Conservation (phyloP, 1,284 basidiomycete genomes). For the Pseudozyma sp. region DNA sequence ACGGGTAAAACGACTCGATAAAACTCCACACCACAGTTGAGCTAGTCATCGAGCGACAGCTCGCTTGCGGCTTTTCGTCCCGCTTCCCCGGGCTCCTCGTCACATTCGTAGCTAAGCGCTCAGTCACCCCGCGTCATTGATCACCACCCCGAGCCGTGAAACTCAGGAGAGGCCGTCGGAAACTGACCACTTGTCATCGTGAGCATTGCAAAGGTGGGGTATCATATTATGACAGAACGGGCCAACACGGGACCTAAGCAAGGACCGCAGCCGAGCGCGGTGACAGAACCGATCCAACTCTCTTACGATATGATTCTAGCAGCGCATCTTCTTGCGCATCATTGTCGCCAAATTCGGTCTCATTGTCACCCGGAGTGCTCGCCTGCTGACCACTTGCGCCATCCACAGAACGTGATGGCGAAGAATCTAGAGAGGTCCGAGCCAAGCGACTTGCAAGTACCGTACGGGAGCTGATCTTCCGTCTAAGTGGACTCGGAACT, state of each 20-base stretch:
- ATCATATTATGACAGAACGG: not conserved
- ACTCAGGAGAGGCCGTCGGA: not conserved
- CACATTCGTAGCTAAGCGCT: not conserved
- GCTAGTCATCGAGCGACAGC: not conserved
- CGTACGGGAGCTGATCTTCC: slow-evolving; percentile 19
- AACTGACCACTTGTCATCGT: too few relatives aligned
- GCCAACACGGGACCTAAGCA: slow-evolving; percentile 1
- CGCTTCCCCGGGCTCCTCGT: not conserved
- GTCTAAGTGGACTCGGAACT: slow-evolving; percentile 40
- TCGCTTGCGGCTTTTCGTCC: not conserved
- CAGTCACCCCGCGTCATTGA: not conserved
- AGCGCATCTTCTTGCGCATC: not conserved
- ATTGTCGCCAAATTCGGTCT: not conserved
- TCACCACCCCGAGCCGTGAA: not conserved
- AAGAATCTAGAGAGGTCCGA: slow-evolving; percentile 10
- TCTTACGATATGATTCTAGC: slow-evolving; percentile 13
- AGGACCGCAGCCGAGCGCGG: slow-evolving; percentile 1
- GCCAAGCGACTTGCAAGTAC: slow-evolving; percentile 20
- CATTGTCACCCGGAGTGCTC: not conserved
- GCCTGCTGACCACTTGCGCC: not conserved
- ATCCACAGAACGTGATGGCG: not conserved
- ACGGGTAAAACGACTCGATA: too few relatives aligned
- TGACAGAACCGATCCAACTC: slow-evolving; percentile 9
- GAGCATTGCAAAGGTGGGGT: not conserved
- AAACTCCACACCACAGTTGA: not conserved